phyloP scores from a whole-genome alignment of 73 alveolate genomes.

The Stentor roeselii region DNA sequence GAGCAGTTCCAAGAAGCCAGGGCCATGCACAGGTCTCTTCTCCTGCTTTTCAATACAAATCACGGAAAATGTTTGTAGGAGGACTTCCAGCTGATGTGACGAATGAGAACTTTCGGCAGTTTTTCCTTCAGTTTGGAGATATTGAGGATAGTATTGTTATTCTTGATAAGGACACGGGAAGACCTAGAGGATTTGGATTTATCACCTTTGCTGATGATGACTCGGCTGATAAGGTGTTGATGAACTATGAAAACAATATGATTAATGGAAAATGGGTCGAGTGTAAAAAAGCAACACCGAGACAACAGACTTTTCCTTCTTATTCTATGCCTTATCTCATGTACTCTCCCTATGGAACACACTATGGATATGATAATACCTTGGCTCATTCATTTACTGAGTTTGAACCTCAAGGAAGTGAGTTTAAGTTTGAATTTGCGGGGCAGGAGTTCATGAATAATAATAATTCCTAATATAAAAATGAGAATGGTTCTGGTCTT shows the following conservation, averaged over 20 bases:
- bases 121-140: constrained; percentile 58
- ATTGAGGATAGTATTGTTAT: constrained; percentile 66
- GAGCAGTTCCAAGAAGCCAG: constrained; percentile 46
- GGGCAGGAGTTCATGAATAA: not conserved
- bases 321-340: not conserved
- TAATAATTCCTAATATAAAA: not conserved
- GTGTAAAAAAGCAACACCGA: constrained; percentile 75
- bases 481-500: not conserved
- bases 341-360: not conserved
- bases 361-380: not conserved
- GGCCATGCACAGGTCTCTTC: constrained; percentile 5
- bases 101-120: constrained; percentile 49
- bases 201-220: constrained; percentile 46
- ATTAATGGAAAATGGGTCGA: constrained; percentile 74
- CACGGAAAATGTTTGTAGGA: constrained; percentile 67
- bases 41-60: not conserved
- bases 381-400: not conserved
- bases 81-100: constrained; percentile 70
- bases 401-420: not conserved
- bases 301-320: not conserved
- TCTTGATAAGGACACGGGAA: constrained; percentile 63
- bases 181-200: constrained; percentile 85
- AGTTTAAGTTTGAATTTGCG: not conserved
- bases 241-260: constrained; percentile 34
- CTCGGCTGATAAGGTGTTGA: constrained; percentile 52